phyloP scores from a whole-genome alignment of 1,284 basidiomycete genomes.

The Rhodotorula sp. region DNA sequence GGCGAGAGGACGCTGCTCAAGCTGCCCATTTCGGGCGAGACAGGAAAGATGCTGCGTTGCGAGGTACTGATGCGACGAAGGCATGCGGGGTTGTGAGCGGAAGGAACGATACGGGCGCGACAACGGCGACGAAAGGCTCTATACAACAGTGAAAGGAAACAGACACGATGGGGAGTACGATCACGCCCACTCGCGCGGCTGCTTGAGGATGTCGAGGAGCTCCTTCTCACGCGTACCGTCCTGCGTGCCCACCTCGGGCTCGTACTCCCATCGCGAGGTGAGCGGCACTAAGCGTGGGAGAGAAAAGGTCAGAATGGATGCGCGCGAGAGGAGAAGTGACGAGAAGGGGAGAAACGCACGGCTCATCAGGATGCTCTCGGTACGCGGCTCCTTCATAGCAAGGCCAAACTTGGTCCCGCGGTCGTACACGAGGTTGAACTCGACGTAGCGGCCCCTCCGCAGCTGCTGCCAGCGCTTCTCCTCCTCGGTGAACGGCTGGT shows the following conservation, averaged over 20 bases:
- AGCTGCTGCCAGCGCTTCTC: conserved; percentile 84
- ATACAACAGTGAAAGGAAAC: neutral
- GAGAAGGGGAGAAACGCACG: conserved; percentile 36
- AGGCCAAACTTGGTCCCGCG: conserved; percentile 68
- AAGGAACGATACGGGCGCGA: neutral
- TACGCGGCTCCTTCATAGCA: conserved; percentile 82
- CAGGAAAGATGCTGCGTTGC: neutral
- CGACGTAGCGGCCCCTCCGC: conserved; percentile 84
- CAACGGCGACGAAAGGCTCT: neutral
- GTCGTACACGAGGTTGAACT: conserved; percentile 91
- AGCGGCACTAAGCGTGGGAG: conserved; percentile 62
- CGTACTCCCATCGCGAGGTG: conserved; percentile 91
- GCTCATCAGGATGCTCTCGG: conserved; percentile 92
- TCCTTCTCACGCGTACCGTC: conserved; percentile 71
- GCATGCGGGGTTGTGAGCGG: neutral
- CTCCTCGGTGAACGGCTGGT: conserved; percentile 62
- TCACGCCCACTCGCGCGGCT: conserved; percentile 69
- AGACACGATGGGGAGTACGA: neutral
- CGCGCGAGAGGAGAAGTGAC: neutral
- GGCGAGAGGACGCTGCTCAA: neutral
- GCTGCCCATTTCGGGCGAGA: neutral
- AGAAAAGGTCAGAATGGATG: conserved; percentile 32
- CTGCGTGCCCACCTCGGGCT: conserved; percentile 70
- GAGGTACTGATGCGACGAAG: neutral
- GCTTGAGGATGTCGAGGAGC: conserved; percentile 67